These are phyloP conservation scores for Penstemon davidsonii DNA, from an alignment of 257 asterid genomes.

Conservation along the genomic window DNA sequence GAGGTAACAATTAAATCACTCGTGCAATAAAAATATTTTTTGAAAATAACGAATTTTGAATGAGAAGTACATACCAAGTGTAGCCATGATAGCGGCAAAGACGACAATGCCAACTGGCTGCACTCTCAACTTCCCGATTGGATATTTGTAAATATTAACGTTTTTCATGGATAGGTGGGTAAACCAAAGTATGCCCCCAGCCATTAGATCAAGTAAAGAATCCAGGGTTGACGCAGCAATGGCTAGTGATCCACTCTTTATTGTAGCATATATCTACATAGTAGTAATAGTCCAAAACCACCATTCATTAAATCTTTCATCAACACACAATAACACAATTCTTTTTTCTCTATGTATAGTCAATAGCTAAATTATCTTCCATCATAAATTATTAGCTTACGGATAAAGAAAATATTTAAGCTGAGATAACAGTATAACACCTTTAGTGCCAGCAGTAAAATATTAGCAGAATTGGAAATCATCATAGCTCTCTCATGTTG, in stretches of 20 bases:
- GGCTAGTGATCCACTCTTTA: slow-evolving; percentile 82
- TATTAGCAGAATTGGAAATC: slow-evolving; percentile 77
- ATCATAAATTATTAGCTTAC: too few species aligned
- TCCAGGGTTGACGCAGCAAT: slow-evolving; percentile 96
- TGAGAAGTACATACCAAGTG: slow-evolving; percentile 60
- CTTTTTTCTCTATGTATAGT: neutral
- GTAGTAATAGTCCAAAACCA: neutral
- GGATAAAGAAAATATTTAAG: neutral
- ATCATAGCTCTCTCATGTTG: slow-evolving; percentile 87
- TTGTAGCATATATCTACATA: slow-evolving; percentile 67
- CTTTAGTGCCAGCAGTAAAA: slow-evolving; percentile 72
- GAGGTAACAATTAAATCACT: slow-evolving; percentile 8
- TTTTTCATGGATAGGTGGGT: slow-evolving; percentile 81
- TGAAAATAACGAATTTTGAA: slow-evolving; percentile 2
- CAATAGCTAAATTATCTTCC: too few species aligned
- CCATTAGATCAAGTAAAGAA: slow-evolving; percentile 94
- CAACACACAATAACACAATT: neutral
- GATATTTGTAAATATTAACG: slow-evolving; percentile 80
- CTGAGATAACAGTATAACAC: slow-evolving; percentile 29
- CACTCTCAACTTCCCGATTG: slow-evolving; percentile 91
- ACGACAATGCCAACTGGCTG: slow-evolving; percentile 94
- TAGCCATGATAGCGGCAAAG: slow-evolving; percentile 96
- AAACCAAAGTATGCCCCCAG: slow-evolving; percentile 94
- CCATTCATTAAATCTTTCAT: neutral
- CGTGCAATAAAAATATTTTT: neutral